phyloP scores from a whole-genome alignment of 306 rosid genomes.

The Hippophae tibetana region DNA sequence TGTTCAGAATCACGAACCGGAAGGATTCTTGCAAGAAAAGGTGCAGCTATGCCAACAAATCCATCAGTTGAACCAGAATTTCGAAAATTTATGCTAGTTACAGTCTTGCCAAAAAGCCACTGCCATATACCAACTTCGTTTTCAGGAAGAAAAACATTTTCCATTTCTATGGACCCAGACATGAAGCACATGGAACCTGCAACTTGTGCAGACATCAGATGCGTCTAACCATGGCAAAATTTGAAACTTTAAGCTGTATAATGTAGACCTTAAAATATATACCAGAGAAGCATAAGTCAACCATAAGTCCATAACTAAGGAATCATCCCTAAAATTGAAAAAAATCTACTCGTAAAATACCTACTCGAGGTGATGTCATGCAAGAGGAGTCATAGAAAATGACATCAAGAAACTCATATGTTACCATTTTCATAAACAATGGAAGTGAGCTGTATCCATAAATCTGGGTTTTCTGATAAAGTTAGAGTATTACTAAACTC shows the following conservation, averaged over 20 bases:
- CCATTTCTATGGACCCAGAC: slow-evolving; percentile 91
- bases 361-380: no score
- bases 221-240: slow-evolving; percentile 6
- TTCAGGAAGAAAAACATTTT: slow-evolving; percentile 72
- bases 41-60: slow-evolving; percentile 91
- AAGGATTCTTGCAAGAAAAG: slow-evolving; percentile 87
- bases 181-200: slow-evolving; percentile 98
- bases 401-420: no score
- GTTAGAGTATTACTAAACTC: no score
- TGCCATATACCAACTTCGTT: slow-evolving; percentile 94
- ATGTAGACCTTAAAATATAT: slow-evolving; percentile 3
- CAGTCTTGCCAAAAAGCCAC: slow-evolving; percentile 91
- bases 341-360: no score
- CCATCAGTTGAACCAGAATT: slow-evolving; percentile 76
- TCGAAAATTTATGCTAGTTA: slow-evolving; percentile 57
- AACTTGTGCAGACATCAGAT: slow-evolving; percentile 22
- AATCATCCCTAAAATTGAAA: no score
- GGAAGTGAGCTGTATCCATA: no score
- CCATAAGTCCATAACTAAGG: not conserved
- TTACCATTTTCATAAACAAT: no score
- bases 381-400: no score
- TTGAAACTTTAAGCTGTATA: not conserved
- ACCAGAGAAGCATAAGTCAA: not conserved
- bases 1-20: slow-evolving; percentile 51
- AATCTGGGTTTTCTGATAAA: no score